Conservation (phyloP, 2,329 filamentous ascomycete genomes). For the Trichoderma endophyticum region DNA sequence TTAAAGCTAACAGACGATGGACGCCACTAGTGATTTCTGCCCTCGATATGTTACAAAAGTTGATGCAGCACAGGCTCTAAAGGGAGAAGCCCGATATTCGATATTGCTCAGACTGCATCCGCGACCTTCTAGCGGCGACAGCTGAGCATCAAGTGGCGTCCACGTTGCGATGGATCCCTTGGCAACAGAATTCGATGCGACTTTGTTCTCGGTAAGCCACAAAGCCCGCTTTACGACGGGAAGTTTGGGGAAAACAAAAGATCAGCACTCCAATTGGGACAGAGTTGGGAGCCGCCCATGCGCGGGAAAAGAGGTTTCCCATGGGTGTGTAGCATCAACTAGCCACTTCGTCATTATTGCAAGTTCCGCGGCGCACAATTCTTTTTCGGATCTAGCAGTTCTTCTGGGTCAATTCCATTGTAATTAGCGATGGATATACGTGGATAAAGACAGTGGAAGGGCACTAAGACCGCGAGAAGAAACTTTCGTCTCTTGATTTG, state of each 20-base stretch:
- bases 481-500: not conserved
- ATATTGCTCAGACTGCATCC: not conserved
- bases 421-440: not conserved
- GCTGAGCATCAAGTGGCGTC: slow-evolving; percentile 13
- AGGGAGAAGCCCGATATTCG: not conserved
- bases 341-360: not conserved
- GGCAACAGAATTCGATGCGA: not conserved
- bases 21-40: not conserved
- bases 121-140: not conserved
- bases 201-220: slow-evolving; percentile 3
- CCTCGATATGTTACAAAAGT: not conserved
- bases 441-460: not conserved
- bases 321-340: not conserved
- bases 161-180: slow-evolving; percentile 7
- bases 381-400: not conserved
- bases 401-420: not conserved
- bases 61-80: not conserved
- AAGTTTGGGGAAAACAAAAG: not conserved
- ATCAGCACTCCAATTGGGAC: not conserved
- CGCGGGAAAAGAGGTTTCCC: not conserved
- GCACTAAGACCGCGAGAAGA: not conserved
- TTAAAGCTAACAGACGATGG: not conserved
- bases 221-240: not conserved
- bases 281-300: not conserved
- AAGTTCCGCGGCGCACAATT: not conserved